Conservation (phyloP, 108 stramenopile species). For the Cyclotella choctawhatcheeana region DNA sequence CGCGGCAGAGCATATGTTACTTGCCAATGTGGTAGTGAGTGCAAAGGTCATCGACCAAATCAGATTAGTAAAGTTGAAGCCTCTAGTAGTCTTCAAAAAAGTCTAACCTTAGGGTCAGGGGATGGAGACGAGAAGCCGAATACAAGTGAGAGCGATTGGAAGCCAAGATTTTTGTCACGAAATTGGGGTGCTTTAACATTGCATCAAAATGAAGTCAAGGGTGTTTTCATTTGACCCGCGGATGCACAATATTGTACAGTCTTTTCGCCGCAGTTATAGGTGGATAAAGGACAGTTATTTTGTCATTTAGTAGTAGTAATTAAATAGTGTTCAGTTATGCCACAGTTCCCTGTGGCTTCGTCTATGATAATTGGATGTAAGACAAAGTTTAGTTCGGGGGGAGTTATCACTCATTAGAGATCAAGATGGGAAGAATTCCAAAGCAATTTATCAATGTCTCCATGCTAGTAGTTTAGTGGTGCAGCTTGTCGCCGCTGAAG, state of each 20-base stretch:
- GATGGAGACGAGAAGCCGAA: background rate
- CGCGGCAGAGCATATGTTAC: slow-evolving; percentile 1
- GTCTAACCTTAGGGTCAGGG: no score
- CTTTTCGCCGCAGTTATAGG: no score
- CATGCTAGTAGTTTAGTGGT: no score
- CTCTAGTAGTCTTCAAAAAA: slow-evolving; percentile 7
- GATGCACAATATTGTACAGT: background rate
- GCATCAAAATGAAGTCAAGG: background rate
- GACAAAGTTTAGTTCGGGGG: no score
- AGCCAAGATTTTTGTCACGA: background rate
- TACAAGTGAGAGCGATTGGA: background rate
- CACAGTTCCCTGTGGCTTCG: no score
- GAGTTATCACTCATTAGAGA: no score
- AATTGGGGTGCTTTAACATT: background rate
- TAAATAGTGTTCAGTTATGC: no score
- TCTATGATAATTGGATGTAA: no score
- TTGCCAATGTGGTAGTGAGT: slow-evolving; percentile 1
- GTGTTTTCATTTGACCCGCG: background rate
- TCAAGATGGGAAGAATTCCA: no score
- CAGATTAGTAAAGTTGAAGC: background rate
- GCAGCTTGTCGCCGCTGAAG: slow-evolving; percentile 40
- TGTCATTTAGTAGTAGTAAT: no score
- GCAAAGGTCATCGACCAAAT: slow-evolving; percentile 8
- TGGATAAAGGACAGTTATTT: no score
- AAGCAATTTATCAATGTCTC: no score